A percentile compares a stretch with the other conserved stretches of the same genome.
These are phyloP conservation scores for Pyrenophora teres DNA, from an alignment of 2,329 filamentous ascomycete genomes.

Conservation along the genomic window DNA sequence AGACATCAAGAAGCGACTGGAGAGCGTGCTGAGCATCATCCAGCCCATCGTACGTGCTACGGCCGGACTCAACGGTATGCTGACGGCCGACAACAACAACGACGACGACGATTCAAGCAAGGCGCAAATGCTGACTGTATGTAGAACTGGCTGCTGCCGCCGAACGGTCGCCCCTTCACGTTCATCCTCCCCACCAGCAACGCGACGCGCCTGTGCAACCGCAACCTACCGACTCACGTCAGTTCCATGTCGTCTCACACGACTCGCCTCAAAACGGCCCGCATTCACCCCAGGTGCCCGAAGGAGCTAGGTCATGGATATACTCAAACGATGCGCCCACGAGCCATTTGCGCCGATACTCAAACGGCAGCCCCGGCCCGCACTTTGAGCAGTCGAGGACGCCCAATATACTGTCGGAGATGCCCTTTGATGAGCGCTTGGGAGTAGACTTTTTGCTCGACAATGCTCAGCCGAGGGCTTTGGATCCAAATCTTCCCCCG, in stretches of 20 bases:
- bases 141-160: conserved; percentile 56
- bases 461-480: conserved; percentile 52
- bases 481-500: conserved; percentile 51
- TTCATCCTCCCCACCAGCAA: conserved; percentile 20
- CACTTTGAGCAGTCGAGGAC: conserved; percentile 51
- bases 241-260: conserved; percentile 28
- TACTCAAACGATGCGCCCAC: conserved; percentile 39
- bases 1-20: conserved; percentile 72
- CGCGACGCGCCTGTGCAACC: conserved; percentile 20
- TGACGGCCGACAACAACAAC: too few relatives aligned
- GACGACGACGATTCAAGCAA: background rate
- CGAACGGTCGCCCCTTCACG: conserved; percentile 52
- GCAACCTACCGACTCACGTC: conserved; percentile 25
- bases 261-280: conserved; percentile 30
- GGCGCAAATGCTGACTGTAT: conserved; percentile 11
- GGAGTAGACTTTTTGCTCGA: conserved; percentile 74
- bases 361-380: conserved; percentile 44
- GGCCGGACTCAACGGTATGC: conserved; percentile 53
- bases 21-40: conserved; percentile 66
- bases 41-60: conserved; percentile 59
- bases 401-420: conserved; percentile 25
- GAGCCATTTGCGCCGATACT: conserved; percentile 42
- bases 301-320: conserved; percentile 37
- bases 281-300: conserved; percentile 33
- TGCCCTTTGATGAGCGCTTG: conserved; percentile 62